A percentile compares a stretch with the other conserved stretches of the same genome.
phyloP scores from a whole-genome alignment of 192 early-diverging fungal genomes.

The Coemansia sp. region DNA sequence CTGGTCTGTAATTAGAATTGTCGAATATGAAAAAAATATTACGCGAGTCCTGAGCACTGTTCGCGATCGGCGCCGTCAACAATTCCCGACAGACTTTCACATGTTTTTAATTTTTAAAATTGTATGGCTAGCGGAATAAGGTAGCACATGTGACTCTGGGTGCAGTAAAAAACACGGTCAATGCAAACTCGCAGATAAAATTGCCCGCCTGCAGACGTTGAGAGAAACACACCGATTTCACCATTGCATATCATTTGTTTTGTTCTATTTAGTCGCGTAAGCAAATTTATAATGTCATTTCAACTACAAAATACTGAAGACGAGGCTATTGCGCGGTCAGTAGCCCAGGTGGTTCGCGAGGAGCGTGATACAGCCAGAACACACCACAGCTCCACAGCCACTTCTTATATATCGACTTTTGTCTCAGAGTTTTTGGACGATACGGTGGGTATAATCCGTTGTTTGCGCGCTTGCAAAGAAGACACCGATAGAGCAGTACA shows the following conservation, averaged over 20 bases:
- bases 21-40: too few relatives aligned
- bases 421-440: conserved; percentile 37
- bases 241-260: too few relatives aligned
- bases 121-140: too few relatives aligned
- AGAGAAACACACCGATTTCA: too few relatives aligned
- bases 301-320: not conserved
- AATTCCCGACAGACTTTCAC: too few relatives aligned
- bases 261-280: not conserved
- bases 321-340: not conserved
- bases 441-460: conserved; percentile 15
- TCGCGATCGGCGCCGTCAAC: too few relatives aligned
- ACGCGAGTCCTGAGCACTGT: too few relatives aligned
- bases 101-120: too few relatives aligned
- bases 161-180: too few relatives aligned
- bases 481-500: conserved; percentile 4
- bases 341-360: not conserved
- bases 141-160: too few relatives aligned
- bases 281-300: not conserved
- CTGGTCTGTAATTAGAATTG: not conserved
- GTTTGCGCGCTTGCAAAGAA: conserved; percentile 19
- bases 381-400: not conserved
- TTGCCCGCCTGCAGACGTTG: too few relatives aligned
- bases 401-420: conserved; percentile 37
- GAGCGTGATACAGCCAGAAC: not conserved
- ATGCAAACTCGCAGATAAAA: too few relatives aligned